phyloP scores from a whole-genome alignment of 1,139 yeast genomes.

The Candida glucosophila region DNA sequence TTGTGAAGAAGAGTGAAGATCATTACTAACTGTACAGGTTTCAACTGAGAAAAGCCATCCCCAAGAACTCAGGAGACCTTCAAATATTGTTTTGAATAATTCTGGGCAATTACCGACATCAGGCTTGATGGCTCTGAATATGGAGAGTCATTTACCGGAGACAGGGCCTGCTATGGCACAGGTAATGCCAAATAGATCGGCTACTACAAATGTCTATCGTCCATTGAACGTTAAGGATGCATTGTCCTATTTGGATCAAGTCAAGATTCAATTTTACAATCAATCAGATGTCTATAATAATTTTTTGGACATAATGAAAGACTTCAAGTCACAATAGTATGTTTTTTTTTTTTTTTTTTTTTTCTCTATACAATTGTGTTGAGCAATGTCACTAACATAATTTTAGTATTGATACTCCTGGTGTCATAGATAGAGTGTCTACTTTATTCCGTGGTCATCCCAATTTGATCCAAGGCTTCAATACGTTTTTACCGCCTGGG shows the following conservation, averaged over 20 bases:
- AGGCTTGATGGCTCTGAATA: conserved; percentile 8
- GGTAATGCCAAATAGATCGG: conserved; percentile 37
- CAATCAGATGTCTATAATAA: conserved; percentile 96
- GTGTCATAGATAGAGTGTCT: conserved; percentile 93
- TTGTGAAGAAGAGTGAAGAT: too few relatives aligned
- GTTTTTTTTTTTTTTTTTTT: conserved; percentile 16
- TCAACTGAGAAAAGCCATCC: too few relatives aligned
- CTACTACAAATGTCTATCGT: conserved; percentile 51
- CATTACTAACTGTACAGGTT: too few relatives aligned
- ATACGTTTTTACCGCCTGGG: conserved; percentile 95
- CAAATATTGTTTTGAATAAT: conserved; percentile 14
- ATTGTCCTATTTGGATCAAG: conserved; percentile 88
- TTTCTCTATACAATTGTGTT: neutral
- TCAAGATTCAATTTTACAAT: conserved; percentile 80
- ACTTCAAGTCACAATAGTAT: conserved; percentile 82
- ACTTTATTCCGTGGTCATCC: conserved; percentile 89
- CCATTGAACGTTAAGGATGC: conserved; percentile 97
- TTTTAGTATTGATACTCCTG: conserved; percentile 89
- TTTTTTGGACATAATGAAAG: conserved; percentile 96
- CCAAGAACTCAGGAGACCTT: conserved; percentile 18
- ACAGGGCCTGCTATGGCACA: conserved; percentile 15
- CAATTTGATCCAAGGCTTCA: conserved; percentile 87
- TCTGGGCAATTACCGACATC: conserved; percentile 21
- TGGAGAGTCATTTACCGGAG: conserved; percentile 5
- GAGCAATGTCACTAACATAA: conserved; percentile 3